Evolutionary conservation across 179 eudicot species (phyloP), one percentile per base, ranked within the genome.

Genomic region (Heliamphora pulchella): DNA sequence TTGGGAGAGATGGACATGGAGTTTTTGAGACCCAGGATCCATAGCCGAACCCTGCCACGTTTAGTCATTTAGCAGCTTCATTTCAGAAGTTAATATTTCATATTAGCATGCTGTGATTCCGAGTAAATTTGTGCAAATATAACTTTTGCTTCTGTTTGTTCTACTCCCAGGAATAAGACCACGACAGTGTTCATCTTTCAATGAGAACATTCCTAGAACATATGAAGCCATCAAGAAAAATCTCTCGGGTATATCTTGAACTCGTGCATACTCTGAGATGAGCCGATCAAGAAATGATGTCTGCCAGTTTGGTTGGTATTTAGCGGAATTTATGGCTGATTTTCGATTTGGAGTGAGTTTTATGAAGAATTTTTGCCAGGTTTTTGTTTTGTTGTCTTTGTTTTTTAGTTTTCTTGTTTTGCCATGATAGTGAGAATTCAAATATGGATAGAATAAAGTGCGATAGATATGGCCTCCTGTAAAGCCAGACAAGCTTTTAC

Each of bases 321-420:
- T 8, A 18, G 31, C 4, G 18, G 14, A 15, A 2, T 17, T 6
- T 71, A 47, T 6, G 5, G 57, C 41, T 71, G 20, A 18, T 71
- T 50, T 48, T 18, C 31, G 55, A 18, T 54, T 11, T 5, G 10
- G 2, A 41, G 47, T 50, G 58, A 39, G 22, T 71, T 71, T 71
- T 15, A 71, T 22, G 43, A 71, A 71, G 75, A 71, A 71, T 71
- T 71, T 71, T 71, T 17, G 58, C 75, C 57, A 48, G 15, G 47
- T 14, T 71, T 50, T 48, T 71, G 47, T 17, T 71, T 20, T 2
- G 31, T 31, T 31, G 31, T 51, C 58, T n/a, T 41, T n/a, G 31
- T 71, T 7, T 7, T 47, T n/a, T 47, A 4, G 18, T 20, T 8
- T 22, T 46, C 11, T 4, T 0, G 54, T 6, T 6, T 31, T 31